Evolutionary conservation across 2,329 filamentous ascomycete genomes (phyloP), one percentile per base, ranked within the genome.

Genomic region (Colletotrichum zoysiae): DNA sequence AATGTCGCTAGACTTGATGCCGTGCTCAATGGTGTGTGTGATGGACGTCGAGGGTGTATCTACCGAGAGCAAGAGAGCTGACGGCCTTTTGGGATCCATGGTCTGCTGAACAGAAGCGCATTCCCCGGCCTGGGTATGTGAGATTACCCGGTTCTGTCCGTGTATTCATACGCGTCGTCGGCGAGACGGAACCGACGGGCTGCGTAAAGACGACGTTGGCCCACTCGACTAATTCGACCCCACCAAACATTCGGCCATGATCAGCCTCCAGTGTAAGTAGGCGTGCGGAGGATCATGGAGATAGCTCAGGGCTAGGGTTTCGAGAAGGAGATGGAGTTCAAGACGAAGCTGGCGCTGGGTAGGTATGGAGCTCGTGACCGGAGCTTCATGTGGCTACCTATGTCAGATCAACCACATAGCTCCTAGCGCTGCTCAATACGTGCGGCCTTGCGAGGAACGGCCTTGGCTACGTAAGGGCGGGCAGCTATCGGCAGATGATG

Each of bases 381-480:
- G 53, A 72, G 20, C 42, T 53, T 73, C 74, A 76, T 77, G 76
- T 78, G 76, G 74, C 70, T 75, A 76, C 56, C 74, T 73, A 75
- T 53, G 38, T n/a, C 26, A 33, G 42, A 26, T 57, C 35, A 58
- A 46, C 18, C 7, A 7, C 8, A 44, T 11, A 42, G 3, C 12
- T 12, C 38, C 33, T 68, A 30, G 38, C 50, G 57, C 33, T 46
- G 46, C 38, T 66, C 46, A 26, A 53, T 26, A 68, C 42, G 65
- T 14, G 56, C 40, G 40, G 16, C 40, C 40, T 42, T 42, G 14
- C 40, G 14, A 20, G 42, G 44, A 11, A 46, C 8, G 18, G 44
- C 44, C 44, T n/a, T 11, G 44, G 44, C 20, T 9, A n/a, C 20
- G 44, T 48, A 46, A 11, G 18, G 42, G 40, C 40, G 40, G 40